These are phyloP conservation scores for Tetrapisispora iriomotensis DNA, from an alignment of 805 yeast genomes.

Conservation along the genomic window DNA sequence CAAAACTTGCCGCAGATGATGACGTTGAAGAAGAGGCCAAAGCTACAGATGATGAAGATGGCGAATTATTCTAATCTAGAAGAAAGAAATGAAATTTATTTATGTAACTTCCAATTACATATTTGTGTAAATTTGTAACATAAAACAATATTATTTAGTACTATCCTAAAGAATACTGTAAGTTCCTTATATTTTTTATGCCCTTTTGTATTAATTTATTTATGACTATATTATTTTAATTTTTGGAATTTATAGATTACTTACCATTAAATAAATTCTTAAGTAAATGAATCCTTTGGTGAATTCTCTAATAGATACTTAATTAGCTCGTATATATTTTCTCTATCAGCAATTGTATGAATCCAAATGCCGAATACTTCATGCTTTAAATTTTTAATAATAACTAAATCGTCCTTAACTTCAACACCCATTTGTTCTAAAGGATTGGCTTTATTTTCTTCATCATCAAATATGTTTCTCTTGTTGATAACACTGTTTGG, in stretches of 20 bases:
- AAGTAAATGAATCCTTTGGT: conserved; percentile 27
- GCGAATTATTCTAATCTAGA: conserved; percentile 12
- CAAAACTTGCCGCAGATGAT: conserved; percentile 2
- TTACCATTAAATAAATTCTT: background rate
- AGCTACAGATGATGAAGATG: conserved; percentile 8
- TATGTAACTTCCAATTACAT: too few relatives aligned
- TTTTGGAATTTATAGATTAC: too few relatives aligned
- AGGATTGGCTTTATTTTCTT: conserved; percentile 21
- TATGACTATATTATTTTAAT: background rate
- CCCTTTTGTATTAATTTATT: background rate
- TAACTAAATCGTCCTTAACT: conserved; percentile 57
- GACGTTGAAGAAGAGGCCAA: conserved; percentile 17
- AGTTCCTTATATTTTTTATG: background rate
- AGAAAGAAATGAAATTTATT: background rate
- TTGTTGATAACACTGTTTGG: conserved; percentile 42
- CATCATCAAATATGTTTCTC: conserved; percentile 28
- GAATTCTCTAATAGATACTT: conserved; percentile 27
- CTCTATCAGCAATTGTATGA: conserved; percentile 58
- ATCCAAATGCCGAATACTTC: conserved; percentile 75
- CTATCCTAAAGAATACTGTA: background rate
- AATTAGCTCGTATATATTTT: conserved; percentile 41
- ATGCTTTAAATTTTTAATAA: conserved; percentile 55
- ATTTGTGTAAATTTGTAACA: background rate
- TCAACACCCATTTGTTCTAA: conserved; percentile 52
- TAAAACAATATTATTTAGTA: background rate